These are phyloP conservation scores for Clohesyomyces aquaticus DNA, from an alignment of 495 filamentous ascomycete genomes.

Conservation along the genomic window DNA sequence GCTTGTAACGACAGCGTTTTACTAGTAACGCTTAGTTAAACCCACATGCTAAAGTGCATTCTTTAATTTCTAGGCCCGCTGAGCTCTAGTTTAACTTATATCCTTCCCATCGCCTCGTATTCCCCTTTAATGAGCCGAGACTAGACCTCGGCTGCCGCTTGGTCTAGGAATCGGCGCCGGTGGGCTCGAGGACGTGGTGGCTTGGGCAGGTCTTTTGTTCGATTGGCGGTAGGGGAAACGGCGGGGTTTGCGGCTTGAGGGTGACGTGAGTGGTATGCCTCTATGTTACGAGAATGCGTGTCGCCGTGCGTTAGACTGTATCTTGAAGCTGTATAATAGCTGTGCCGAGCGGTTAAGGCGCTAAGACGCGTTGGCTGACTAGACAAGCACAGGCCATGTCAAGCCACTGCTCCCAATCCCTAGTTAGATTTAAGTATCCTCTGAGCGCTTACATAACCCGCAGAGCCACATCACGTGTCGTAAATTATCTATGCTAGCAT, in stretches of 20 bases:
- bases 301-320: constrained; percentile 3
- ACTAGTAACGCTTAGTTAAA: constrained; percentile 5
- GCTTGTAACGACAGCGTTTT: constrained; percentile 2
- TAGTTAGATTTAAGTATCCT: neutral
- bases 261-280: constrained; percentile 3
- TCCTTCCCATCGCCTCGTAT: constrained; percentile 1
- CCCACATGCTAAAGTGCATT: neutral
- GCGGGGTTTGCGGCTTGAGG: neutral
- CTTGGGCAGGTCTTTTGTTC: neutral
- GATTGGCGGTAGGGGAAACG: neutral
- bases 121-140: neutral
- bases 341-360: neutral
- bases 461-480: neutral
- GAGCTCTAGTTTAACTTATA: neutral
- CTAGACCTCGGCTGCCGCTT: neutral
- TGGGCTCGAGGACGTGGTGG: neutral
- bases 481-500: neutral
- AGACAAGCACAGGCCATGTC: too few species aligned
- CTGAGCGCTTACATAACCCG: neutral
- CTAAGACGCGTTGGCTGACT: neutral
- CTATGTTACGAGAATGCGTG: constrained; percentile 4
- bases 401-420: neutral
- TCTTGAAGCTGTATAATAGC: constrained; percentile 2
- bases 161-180: neutral
- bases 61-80: neutral